Percentiles rank a stretch among this genome's conserved stretches.
Evolutionary conservation across 495 filamentous ascomycete genomes (phyloP).

Genomic region (Venustampulla echinocandica): DNA sequence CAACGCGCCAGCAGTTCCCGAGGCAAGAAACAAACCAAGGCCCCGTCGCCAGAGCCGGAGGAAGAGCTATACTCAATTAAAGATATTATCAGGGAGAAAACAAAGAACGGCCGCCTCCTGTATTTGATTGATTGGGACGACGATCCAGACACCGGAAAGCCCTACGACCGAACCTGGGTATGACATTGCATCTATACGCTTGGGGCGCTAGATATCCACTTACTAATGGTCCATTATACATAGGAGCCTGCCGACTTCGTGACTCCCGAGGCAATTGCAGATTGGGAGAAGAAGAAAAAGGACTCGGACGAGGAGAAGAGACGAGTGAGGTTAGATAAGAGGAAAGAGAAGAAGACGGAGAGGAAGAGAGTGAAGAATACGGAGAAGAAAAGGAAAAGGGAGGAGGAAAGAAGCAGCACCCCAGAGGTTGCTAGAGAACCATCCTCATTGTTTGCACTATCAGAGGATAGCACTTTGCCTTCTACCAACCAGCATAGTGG

Average conservation of each 20-base stretch:
- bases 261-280: constrained; percentile 4
- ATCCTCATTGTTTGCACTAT: background rate
- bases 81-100: constrained; percentile 14
- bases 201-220: too few species aligned
- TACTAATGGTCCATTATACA: background rate
- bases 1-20: background rate
- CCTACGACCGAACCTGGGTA: constrained; percentile 19
- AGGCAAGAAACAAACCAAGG: background rate
- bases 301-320: background rate
- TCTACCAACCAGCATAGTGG: constrained; percentile 12
- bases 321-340: too few species aligned
- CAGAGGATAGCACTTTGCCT: constrained; percentile 9
- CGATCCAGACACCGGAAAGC: constrained; percentile 11
- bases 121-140: constrained; percentile 22
- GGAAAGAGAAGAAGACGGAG: too few species aligned
- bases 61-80: background rate
- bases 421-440: background rate
- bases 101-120: background rate
- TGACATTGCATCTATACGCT: background rate
- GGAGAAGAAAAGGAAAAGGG: background rate
- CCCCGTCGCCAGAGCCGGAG: background rate
- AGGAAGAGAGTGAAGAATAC: background rate
- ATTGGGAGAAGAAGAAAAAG: constrained; percentile 13
- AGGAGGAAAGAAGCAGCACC: background rate
- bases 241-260: constrained; percentile 16